Evolutionary conservation across 108 stramenopile species (phyloP).

Genomic region (Discostella stelligeroides): DNA sequence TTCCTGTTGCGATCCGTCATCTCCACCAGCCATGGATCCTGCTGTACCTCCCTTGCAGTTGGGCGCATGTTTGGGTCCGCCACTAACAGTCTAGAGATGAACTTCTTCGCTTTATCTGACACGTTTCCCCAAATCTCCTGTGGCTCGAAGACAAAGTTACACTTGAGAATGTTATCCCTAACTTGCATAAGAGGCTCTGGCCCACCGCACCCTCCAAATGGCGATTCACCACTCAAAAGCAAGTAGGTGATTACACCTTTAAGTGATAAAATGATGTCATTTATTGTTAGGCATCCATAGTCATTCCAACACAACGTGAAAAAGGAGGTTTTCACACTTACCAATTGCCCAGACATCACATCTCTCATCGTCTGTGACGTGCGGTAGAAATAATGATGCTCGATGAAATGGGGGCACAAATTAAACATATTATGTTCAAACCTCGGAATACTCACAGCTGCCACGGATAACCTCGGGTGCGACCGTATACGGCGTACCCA

Average conservation of each 20-base stretch:
- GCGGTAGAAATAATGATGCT: no score
- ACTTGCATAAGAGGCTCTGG: constrained; percentile 61
- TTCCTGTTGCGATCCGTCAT: constrained; percentile 38
- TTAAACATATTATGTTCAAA: no score
- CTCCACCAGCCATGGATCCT: constrained; percentile 66
- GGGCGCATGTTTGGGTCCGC: constrained; percentile 69
- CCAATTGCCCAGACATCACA: constrained; percentile 80
- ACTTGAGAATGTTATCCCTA: constrained; percentile 58
- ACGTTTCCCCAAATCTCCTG: constrained; percentile 75
- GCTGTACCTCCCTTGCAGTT: constrained; percentile 68
- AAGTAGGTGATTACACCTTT: constrained; percentile 88
- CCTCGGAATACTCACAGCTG: constrained; percentile 22
- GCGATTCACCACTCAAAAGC: constrained; percentile 81
- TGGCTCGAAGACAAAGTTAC: constrained; percentile 67
- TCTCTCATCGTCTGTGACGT: constrained; percentile 60
- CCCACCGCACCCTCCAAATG: constrained; percentile 87
- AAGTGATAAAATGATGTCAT: not conserved
- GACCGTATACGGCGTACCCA: constrained; percentile 89
- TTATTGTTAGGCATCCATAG: no score
- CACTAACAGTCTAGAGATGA: constrained; percentile 67
- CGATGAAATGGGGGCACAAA: no score
- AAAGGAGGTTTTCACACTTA: not conserved
- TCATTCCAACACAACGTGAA: no score
- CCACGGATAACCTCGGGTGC: constrained; percentile 90
- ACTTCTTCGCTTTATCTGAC: constrained; percentile 65